These are phyloP conservation scores for Coprinopsis strossmayeri DNA, from an alignment of 768 basidiomycete species.

Conservation along the genomic window DNA sequence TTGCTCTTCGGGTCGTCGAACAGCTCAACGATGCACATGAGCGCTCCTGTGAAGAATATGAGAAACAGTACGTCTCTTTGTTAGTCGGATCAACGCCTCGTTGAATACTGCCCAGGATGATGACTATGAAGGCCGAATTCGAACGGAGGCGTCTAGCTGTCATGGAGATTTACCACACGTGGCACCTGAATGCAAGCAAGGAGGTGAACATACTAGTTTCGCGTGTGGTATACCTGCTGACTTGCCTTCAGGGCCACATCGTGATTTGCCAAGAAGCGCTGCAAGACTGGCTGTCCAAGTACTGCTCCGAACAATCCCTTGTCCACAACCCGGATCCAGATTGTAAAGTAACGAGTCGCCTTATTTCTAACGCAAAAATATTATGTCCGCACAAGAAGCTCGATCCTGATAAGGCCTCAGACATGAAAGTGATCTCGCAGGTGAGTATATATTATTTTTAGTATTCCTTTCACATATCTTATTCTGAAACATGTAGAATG, in stretches of 20 bases:
- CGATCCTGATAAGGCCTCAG: conserved; percentile 49
- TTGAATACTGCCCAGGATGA: conserved; percentile 31
- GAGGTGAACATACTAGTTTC: background rate
- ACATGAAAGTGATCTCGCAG: conserved; percentile 64
- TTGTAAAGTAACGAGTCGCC: conserved; percentile 9
- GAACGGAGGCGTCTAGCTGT: conserved; percentile 45
- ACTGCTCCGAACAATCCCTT: conserved; percentile 22
- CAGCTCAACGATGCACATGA: conserved; percentile 50
- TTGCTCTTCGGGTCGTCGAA: conserved; percentile 48
- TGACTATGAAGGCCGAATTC: conserved; percentile 36
- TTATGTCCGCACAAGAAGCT: conserved; percentile 57
- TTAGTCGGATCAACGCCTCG: background rate
- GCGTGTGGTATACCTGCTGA: background rate
- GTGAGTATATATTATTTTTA: conserved; percentile 33
- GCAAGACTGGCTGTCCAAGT: conserved; percentile 50
- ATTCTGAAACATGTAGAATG: no score
- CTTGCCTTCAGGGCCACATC: conserved; percentile 35
- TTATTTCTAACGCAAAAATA: conserved; percentile 39
- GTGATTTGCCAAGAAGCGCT: conserved; percentile 58
- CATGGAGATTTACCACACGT: conserved; percentile 47
- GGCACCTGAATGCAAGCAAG: background rate
- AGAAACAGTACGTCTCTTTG: conserved; percentile 32
- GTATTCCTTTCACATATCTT: no score
- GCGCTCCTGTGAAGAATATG: conserved; percentile 43
- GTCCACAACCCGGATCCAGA: background rate